Conservation (phyloP, 331 rosid genomes). For the Rhamnella rubrinervis region DNA sequence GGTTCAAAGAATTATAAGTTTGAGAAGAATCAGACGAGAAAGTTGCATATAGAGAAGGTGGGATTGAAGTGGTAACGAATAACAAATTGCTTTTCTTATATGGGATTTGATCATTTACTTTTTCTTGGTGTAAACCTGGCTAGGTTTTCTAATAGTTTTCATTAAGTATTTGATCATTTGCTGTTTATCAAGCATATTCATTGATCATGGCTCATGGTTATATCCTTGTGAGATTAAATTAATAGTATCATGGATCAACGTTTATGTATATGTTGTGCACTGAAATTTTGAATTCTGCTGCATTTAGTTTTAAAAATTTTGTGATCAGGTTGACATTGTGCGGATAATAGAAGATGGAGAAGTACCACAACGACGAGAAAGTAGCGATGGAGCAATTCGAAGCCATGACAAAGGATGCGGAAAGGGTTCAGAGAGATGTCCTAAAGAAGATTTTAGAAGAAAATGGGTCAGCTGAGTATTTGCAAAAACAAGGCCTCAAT, state of each 20-base stretch:
- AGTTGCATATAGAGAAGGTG: too few relatives aligned
- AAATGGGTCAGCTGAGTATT: constrained; percentile 73
- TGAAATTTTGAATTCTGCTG: neutral
- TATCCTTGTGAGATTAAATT: too few relatives aligned
- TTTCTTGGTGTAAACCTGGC: too few relatives aligned
- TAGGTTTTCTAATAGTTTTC: too few relatives aligned
- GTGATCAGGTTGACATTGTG: constrained; percentile 38
- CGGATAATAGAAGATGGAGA: constrained; percentile 54
- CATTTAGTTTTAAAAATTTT: constrained; percentile 17
- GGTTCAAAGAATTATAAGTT: too few relatives aligned
- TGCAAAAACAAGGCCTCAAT: constrained; percentile 55
- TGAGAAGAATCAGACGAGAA: too few relatives aligned
- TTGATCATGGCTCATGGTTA: too few relatives aligned
- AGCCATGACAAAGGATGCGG: constrained; percentile 69
- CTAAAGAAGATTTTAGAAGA: constrained; percentile 67
- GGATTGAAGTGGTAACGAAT: too few relatives aligned
- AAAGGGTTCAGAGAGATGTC: constrained; percentile 62
- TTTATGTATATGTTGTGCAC: neutral
- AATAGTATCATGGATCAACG: too few relatives aligned
- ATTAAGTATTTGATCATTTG: too few relatives aligned
- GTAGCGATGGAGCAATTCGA: constrained; percentile 66
- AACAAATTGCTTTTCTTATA: too few relatives aligned
- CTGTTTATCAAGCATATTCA: neutral
- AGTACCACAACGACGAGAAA: constrained; percentile 48
- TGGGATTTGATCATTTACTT: too few relatives aligned